These are phyloP conservation scores for Barbarea vulgaris DNA, from an alignment of 345 rosid species.

Conservation along the genomic window DNA sequence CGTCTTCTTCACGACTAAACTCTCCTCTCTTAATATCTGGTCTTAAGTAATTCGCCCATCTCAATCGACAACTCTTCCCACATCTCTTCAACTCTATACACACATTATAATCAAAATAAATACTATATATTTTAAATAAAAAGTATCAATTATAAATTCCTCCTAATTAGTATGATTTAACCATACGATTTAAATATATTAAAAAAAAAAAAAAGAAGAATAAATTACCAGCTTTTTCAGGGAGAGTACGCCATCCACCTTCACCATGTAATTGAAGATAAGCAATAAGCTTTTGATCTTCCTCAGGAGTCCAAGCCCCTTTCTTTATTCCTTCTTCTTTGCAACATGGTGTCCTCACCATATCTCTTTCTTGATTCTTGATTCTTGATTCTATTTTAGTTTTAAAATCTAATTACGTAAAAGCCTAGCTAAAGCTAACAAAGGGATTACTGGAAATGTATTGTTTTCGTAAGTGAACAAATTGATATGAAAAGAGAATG, in stretches of 20 bases:
- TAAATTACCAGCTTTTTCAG: constrained; percentile 48
- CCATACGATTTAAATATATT: too few species aligned
- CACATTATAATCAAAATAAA: background rate
- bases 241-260: constrained; percentile 54
- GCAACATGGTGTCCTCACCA: constrained; percentile 50
- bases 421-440: constrained; percentile 14
- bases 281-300: constrained; percentile 47
- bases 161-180: background rate
- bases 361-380: constrained; percentile 24
- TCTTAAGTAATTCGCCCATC: constrained; percentile 56
- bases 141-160: background rate
- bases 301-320: constrained; percentile 53
- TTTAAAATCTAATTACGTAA: background rate
- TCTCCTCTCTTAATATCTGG: constrained; percentile 61
- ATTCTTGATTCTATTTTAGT: background rate
- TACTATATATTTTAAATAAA: background rate
- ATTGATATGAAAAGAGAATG: background rate
- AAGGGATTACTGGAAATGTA: background rate
- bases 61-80: constrained; percentile 56
- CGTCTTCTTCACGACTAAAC: constrained; percentile 48
- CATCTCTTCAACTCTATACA: constrained; percentile 48
- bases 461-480: background rate
- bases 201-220: background rate
- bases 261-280: constrained; percentile 44
- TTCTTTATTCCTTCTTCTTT: constrained; percentile 43